phyloP scores from a whole-genome alignment of 768 basidiomycete species.

The Russula compacta region DNA sequence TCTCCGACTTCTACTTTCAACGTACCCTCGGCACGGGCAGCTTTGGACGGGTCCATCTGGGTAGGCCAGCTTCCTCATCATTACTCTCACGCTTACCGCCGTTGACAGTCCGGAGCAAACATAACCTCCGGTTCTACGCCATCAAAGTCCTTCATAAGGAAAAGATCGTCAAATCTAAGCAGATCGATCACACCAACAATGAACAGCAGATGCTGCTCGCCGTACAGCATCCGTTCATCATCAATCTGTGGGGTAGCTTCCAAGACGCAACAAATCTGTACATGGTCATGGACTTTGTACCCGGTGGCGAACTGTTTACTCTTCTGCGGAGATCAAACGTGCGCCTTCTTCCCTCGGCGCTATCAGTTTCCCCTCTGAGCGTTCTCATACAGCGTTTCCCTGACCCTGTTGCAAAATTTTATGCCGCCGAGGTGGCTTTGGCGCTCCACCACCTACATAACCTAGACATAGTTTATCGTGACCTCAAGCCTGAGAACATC shows the following conservation, averaged over 20 bases:
- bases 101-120: conserved; percentile 70
- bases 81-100: background rate
- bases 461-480: conserved; percentile 89
- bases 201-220: conserved; percentile 81
- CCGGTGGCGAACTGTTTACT: conserved; percentile 95
- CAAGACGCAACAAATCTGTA: conserved; percentile 90
- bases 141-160: conserved; percentile 94
- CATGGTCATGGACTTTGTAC: conserved; percentile 97
- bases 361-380: conserved; percentile 10
- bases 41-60: conserved; percentile 92
- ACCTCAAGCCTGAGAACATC: conserved; percentile 96
- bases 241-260: conserved; percentile 94
- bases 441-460: conserved; percentile 86
- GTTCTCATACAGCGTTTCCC: conserved; percentile 74
- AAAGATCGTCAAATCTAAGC: conserved; percentile 85
- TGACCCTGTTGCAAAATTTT: conserved; percentile 96
- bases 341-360: conserved; percentile 22
- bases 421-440: conserved; percentile 89
- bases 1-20: conserved; percentile 72
- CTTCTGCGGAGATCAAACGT: conserved; percentile 86
- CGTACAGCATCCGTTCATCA: conserved; percentile 87
- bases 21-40: conserved; percentile 89
- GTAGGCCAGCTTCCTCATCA: conserved; percentile 30
- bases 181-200: conserved; percentile 95
- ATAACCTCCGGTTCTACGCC: conserved; percentile 93